Conservation (phyloP, 495 filamentous ascomycete genomes). For the Hypomontagnella monticulosa region DNA sequence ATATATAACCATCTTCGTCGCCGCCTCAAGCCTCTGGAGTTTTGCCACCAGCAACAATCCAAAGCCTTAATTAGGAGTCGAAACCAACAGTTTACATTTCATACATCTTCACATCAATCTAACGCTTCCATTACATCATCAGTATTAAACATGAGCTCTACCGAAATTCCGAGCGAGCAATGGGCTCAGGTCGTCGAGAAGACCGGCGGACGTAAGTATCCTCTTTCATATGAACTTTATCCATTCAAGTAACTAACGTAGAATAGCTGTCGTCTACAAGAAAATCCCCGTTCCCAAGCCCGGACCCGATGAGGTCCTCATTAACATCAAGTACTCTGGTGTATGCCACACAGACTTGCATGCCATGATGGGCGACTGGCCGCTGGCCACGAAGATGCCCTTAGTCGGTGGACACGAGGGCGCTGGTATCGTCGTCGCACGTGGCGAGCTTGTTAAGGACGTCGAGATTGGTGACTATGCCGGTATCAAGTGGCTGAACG, state of each 20-base stretch:
- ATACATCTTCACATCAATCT: background rate
- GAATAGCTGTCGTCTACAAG: slow-evolving; percentile 73
- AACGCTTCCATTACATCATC: background rate
- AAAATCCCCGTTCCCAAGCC: slow-evolving; percentile 82
- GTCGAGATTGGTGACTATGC: slow-evolving; percentile 82
- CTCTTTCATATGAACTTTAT: background rate
- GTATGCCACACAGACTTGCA: slow-evolving; percentile 93
- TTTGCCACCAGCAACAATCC: slow-evolving; percentile 21
- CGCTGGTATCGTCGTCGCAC: slow-evolving; percentile 84
- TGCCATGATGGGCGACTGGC: slow-evolving; percentile 90
- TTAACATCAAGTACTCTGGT: slow-evolving; percentile 92
- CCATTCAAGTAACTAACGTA: slow-evolving; percentile 24
- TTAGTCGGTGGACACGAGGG: slow-evolving; percentile 97
- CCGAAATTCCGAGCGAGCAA: slow-evolving; percentile 74
- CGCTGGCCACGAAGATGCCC: slow-evolving; percentile 77
- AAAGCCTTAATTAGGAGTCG: slow-evolving; percentile 3
- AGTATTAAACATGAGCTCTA: slow-evolving; percentile 41
- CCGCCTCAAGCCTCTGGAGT: slow-evolving; percentile 11
- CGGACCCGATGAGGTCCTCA: slow-evolving; percentile 84
- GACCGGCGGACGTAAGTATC: slow-evolving; percentile 68
- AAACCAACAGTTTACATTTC: slow-evolving; percentile 1
- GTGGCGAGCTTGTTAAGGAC: slow-evolving; percentile 75
- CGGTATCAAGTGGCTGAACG: slow-evolving; percentile 93
- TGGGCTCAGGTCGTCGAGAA: slow-evolving; percentile 89
- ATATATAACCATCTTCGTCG: slow-evolving; percentile 21